phyloP scores from a whole-genome alignment of 23 red algal species.

The Gracilaria domingensis region DNA sequence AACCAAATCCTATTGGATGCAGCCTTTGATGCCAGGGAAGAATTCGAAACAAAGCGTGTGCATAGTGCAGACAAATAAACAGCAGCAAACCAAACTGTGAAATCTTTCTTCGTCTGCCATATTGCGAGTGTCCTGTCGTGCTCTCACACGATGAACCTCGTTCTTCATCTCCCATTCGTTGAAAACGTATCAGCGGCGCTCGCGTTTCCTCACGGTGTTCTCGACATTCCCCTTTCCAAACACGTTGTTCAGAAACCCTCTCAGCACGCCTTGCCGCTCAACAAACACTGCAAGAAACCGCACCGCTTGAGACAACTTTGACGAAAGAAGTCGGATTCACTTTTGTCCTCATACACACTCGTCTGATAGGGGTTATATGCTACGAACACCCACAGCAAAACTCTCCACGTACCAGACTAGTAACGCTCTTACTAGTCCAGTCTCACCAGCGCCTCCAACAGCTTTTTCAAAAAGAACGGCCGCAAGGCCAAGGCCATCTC shows the following conservation, averaged over 20 bases:
- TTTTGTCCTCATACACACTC: neutral
- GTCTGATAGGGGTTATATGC: neutral
- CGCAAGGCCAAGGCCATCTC: no score
- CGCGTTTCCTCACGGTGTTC: neutral
- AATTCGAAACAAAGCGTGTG: neutral
- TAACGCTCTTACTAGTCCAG: no score
- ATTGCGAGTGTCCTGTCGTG: neutral
- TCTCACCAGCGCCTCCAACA: no score
- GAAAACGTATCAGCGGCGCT: neutral
- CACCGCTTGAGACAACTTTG: no score
- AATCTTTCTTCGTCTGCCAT: neutral
- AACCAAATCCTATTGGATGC: neutral
- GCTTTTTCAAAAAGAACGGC: no score
- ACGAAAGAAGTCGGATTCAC: no score
- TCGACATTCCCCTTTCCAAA: neutral
- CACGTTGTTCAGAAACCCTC: no score
- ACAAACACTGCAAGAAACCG: neutral
- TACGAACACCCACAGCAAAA: no score
- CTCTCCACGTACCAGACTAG: no score
- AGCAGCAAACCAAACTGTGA: neutral
- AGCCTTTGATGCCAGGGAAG: neutral
- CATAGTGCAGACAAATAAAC: neutral
- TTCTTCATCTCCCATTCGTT: constrained; percentile 1
- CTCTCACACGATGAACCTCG: neutral
- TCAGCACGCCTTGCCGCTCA: neutral